Evolutionary conservation across 495 filamentous ascomycete genomes (phyloP), one percentile per base, ranked within the genome.

Genomic region (Tuber magnatum): DNA sequence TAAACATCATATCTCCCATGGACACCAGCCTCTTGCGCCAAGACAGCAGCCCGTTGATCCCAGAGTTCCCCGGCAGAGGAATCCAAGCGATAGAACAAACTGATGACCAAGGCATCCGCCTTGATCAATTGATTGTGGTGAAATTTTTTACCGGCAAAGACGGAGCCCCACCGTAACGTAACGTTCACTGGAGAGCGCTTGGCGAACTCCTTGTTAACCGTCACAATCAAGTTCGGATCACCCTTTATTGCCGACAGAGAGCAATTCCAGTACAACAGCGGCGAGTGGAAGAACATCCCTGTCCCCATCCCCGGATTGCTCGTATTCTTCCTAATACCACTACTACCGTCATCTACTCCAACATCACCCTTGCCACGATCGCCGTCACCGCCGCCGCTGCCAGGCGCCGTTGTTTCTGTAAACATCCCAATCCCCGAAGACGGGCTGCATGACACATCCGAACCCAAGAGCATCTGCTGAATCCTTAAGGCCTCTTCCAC

Each of bases 101-200:
- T 92, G 75, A 93, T 89, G 69, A 93, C 91, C 38, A 93, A 84
- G 20, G 91, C 90, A 83, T 93, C 91, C 0, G 89, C 91, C 12
- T 89, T 90, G 12, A 88, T 83, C 35, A 93, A 85, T 51, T 84
- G 84, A 18, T 88, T 85, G 75, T 90, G 86, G 40, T 88, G 85
- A 78, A 92, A 92, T 56, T 87, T 86, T 78, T 92, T 92, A 18
- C 91, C 91, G 73, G 90, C 91, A 81, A 93, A 92, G 24, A 92
- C 90, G 43, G 90, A 90, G 20, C 90, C 90, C 82, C 90, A 91
- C 14, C 91, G 86, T 72, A 93, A 80, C 22, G 90, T 92, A 68
- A 92, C 85, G 83, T 92, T 91, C 78, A 90, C 87, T 8, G 86
- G 86, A 14, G 91, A 90, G 5, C 85, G 83, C 72, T 85, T 85